These are phyloP conservation scores for Phytophthora capsici DNA, from an alignment of 352 stramenopile species.

Conservation along the genomic window DNA sequence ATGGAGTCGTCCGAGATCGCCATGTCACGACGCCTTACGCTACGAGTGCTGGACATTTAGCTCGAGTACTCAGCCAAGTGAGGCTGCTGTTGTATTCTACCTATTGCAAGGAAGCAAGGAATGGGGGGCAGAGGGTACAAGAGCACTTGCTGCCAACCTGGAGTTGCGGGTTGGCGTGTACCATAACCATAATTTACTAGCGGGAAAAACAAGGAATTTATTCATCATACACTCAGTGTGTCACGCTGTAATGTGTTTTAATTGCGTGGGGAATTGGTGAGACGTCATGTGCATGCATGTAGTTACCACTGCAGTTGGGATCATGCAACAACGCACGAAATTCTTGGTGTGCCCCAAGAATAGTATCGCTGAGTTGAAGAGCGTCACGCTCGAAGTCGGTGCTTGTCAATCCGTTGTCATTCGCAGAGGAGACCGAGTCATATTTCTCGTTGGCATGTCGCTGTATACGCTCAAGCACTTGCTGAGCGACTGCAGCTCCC, in stretches of 20 bases:
- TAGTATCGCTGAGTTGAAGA: neutral
- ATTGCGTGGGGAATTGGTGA: neutral
- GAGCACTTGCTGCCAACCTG: neutral
- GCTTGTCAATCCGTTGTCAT: neutral
- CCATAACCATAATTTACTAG: conserved; percentile 33
- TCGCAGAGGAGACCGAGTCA: neutral
- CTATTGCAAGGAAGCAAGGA: too few species aligned
- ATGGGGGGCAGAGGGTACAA: neutral
- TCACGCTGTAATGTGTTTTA: too few species aligned
- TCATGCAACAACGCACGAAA: too few species aligned
- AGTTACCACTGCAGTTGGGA: too few species aligned
- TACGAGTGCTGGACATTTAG: conserved; percentile 46
- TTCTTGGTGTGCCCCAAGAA: neutral
- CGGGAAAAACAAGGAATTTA: conserved; percentile 3
- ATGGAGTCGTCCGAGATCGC: conserved; percentile 73
- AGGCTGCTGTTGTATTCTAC: too few species aligned
- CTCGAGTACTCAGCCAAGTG: neutral
- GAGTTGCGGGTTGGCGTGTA: neutral
- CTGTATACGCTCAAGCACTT: conserved; percentile 82
- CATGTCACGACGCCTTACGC: conserved; percentile 63
- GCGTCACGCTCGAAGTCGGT: neutral
- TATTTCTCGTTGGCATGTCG: conserved; percentile 44
- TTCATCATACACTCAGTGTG: neutral
- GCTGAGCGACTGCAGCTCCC: conserved; percentile 73
- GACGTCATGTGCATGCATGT: too few species aligned